These are phyloP conservation scores for Lachnellula suecica DNA, from an alignment of 2,329 filamentous ascomycete genomes.

Conservation along the genomic window DNA sequence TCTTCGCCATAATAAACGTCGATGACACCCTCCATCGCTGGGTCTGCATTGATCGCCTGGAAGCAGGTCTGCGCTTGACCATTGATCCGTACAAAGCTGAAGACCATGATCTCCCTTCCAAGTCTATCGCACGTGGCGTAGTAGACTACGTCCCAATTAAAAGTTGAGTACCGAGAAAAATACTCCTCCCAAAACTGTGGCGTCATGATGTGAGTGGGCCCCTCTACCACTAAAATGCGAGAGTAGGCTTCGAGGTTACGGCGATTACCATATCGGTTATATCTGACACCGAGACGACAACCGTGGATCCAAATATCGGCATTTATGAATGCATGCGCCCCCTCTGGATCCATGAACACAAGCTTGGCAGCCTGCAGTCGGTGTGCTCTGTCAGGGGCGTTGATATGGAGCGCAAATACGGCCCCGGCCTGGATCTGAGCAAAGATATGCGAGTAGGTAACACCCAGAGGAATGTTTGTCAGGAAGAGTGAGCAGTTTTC, in stretches of 20 bases:
- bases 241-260: constrained; percentile 1
- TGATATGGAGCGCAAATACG: constrained; percentile 17
- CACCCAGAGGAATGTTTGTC: constrained; percentile 14
- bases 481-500: constrained; percentile 25
- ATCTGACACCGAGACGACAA: constrained; percentile 1
- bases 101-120: constrained; percentile 9
- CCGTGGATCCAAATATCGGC: constrained; percentile 4
- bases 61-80: constrained; percentile 17
- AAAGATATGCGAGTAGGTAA: constrained; percentile 15
- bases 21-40: neutral
- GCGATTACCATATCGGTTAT: constrained; percentile 15
- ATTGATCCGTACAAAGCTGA: constrained; percentile 18
- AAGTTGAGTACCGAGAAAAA: constrained; percentile 11
- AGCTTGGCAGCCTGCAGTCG: constrained; percentile 19
- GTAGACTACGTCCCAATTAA: constrained; percentile 3
- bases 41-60: constrained; percentile 3
- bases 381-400: constrained; percentile 5
- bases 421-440: constrained; percentile 16
- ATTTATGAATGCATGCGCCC: constrained; percentile 2
- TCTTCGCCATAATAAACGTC: neutral
- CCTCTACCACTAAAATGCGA: constrained; percentile 13
- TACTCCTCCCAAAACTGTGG: constrained; percentile 12
- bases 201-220: constrained; percentile 13
- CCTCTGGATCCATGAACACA: constrained; percentile 16
- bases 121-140: neutral